Conservation (phyloP, 495 filamentous ascomycete genomes). For the Staphylotrichum longicolle region DNA sequence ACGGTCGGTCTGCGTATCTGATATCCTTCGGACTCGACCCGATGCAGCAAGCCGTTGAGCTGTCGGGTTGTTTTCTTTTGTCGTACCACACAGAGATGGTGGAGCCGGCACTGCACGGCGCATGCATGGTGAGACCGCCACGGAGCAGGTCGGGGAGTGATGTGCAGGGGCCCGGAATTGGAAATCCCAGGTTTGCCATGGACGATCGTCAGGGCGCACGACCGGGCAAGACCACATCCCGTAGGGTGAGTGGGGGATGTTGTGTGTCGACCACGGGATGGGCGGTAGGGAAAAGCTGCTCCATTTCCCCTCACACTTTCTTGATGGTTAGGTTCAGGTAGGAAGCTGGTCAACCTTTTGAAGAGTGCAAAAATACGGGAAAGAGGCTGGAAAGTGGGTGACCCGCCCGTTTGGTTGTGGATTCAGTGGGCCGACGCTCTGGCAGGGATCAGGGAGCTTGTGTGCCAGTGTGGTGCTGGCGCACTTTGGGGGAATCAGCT, state of each 20-base stretch:
- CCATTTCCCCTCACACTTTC: no score
- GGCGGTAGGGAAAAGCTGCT: no score
- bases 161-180: neutral
- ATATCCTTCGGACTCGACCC: neutral
- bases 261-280: no score
- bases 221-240: no score
- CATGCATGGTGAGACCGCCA: constrained; percentile 11
- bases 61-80: no score
- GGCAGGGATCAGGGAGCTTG: neutral
- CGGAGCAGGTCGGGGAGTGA: neutral
- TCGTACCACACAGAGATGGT: neutral
- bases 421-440: neutral
- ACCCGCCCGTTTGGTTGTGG: constrained; percentile 11
- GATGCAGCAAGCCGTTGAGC: constrained; percentile 4
- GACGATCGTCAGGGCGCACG: no score
- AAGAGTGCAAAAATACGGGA: no score
- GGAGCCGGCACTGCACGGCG: neutral
- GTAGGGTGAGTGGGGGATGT: no score
- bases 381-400: neutral
- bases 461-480: constrained; percentile 8
- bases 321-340: no score
- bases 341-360: no score
- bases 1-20: no score
- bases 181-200: no score
- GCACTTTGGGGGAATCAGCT: constrained; percentile 13